Evolutionary conservation across 768 basidiomycete genomes (phyloP), one percentile per base, ranked within the genome.

Genomic region (Tylopilus felleus): DNA sequence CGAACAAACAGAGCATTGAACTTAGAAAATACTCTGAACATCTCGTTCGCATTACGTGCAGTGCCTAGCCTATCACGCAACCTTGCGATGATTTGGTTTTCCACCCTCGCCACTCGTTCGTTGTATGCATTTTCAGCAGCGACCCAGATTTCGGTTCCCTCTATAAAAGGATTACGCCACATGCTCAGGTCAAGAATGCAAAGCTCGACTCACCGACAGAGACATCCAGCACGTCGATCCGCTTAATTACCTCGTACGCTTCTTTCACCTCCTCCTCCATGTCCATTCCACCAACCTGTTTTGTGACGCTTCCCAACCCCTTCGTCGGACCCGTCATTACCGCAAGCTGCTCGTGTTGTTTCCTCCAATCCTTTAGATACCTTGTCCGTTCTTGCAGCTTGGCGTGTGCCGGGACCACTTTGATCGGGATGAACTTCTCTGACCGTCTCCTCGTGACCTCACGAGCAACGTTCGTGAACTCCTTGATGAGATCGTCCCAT

Each of bases 11-110:
- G 73, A 0, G 94, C 91, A 68, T 99, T 98, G 77, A 98, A 98
- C 72, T 96, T 96, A 17, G 93, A 95, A 72, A 99, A 98, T 42
- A 98, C 96, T 48, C 96, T 81, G 74, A 99, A 98, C 97, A 98
- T 99, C 74, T 98, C 97, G 69, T 97, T 96, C 16, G 97, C 96
- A 69, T 98, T 99, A 29, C 94, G 77, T 22, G 97, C 97, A 16
- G 93, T 96, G 14, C 93, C 97, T 12, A 98, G 78, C 54, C 92
- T 80, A 71, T 98, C 96, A 23, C 96, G 80, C 44, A 99, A 71
- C 31, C 92, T 80, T 16, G 96, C 89, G 69, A 98, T 98, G 66
- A 98, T 98, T 70, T 98, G 96, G 73, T 98, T 98, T 75, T 99
- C 97, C 19, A 99, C 96, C 13, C 96, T 80, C 2, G 97, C 89